Base-by-base conservation (phyloP, 768 basidiomycete species). In the Hericium alpestre region DNA sequence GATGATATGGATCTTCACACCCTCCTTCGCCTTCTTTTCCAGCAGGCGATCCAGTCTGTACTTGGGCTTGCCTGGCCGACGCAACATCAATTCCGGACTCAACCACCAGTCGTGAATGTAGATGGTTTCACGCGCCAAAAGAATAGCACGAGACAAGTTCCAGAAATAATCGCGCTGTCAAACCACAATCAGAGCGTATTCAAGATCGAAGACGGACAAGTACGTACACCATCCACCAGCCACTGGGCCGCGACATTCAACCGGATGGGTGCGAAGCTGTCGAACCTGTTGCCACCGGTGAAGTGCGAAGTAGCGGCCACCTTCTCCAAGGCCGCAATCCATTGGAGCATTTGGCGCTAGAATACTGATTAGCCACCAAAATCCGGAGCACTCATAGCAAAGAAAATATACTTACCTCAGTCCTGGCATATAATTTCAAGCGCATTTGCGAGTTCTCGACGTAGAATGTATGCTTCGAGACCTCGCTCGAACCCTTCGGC, bases 61-160 rank as follows among this genome's bases (percentile, higher is more conserved):
- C 57, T 82, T 82, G 15, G 85, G 84, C 71, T 90, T 88, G 27
- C 80, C 75, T 0, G 95, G 94, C 38, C 96, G 81, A 27, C 95
- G 81, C 69, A 98, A 70, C 60, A 88, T 84, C 43, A 96, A 71
- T 68, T 96, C 89, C 3, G 91, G 92, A 23, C 91, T 91, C 22
- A 93, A 73, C 96, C 95, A 98, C 95, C 95, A 97, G 70, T 95
- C 95, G 66, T 98, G 96, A 39, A 97, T 96, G 67, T 93, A 94
- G 56, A 96, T 93, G 48, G 73, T 78, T 64, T 92, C 86, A 67
- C 85, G 86, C 0, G 95, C 95, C 63, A 96, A 78, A 23, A 90
- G 76, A 50, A 99, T 86, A 0, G 95, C 95, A 41, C 91, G 81
- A 22, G 90, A 91, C 22, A 99, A 73, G 66, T 94, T 95, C 96